Percentiles rank a stretch among this genome's conserved stretches.
Evolutionary conservation across 371 early-diverging fungal species (phyloP).

Genomic region (Chytridium lagenaria): DNA sequence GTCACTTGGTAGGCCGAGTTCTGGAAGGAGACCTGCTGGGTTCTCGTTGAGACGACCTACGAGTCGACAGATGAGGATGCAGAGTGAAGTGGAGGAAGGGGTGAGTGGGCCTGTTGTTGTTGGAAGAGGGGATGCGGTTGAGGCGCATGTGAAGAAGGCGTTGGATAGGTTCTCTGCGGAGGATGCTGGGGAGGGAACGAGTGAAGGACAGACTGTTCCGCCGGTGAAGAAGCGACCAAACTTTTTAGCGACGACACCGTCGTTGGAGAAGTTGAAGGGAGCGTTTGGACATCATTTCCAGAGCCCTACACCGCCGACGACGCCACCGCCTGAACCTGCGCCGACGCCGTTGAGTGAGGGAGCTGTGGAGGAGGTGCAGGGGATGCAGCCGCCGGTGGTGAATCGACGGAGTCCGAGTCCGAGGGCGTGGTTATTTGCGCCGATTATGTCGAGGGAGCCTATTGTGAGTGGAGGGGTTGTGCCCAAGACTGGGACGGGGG

Average conservation of each 20-base stretch:
- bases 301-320: neutral
- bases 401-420: too few species aligned
- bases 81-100: neutral
- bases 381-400: too few species aligned
- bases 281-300: neutral
- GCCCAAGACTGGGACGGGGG: too few species aligned
- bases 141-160: slow-evolving; percentile 4
- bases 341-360: neutral
- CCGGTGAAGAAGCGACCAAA: neutral
- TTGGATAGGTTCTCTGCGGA: neutral
- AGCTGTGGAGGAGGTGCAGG: neutral
- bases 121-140: neutral
- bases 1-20: too few species aligned
- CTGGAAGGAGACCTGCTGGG: too few species aligned
- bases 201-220: too few species aligned
- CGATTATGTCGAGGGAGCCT: too few species aligned
- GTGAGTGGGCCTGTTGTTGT: neutral
- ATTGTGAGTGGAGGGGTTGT: too few species aligned
- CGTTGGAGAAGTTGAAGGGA: neutral
- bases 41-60: neutral
- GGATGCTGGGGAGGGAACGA: neutral
- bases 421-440: too few species aligned
- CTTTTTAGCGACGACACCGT: neutral
- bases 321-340: neutral
- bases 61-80: neutral